phyloP scores from a whole-genome alignment of 2,329 filamentous ascomycete genomes.

The Phialophora macrospora region DNA sequence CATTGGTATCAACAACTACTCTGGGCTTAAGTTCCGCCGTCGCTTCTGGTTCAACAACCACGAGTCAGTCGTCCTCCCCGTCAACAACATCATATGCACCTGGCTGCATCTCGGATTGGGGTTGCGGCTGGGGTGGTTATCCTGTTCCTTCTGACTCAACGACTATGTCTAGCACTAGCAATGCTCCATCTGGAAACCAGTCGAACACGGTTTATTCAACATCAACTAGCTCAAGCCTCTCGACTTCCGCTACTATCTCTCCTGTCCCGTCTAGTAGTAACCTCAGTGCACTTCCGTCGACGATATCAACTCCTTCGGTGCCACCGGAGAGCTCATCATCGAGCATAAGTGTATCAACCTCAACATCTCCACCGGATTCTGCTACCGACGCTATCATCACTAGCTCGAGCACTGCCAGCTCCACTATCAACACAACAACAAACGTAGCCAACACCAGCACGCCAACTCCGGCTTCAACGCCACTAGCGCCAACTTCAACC shows the following conservation, averaged over 20 bases:
- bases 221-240: conserved; percentile 10
- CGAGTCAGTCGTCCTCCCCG: neutral
- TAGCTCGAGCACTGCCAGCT: neutral
- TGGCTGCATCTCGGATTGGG: neutral
- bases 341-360: neutral
- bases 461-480: neutral
- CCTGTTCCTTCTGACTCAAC: neutral
- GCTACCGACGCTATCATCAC: neutral
- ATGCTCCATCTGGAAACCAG: conserved; percentile 1
- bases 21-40: neutral
- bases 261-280: neutral
- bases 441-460: neutral
- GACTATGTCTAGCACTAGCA: neutral
- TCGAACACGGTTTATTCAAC: neutral
- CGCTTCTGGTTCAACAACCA: neutral
- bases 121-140: neutral
- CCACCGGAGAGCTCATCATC: neutral
- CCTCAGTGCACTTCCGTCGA: too few relatives aligned
- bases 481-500: neutral
- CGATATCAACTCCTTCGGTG: neutral
- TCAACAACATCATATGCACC: conserved; percentile 7
- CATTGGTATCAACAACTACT: neutral
- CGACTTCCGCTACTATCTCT: neutral
- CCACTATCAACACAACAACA: neutral
- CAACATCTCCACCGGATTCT: neutral